Evolutionary conservation across 1,284 basidiomycete species (phyloP), one percentile per base, ranked within the genome.

Genomic region (Marasmius fiardii): DNA sequence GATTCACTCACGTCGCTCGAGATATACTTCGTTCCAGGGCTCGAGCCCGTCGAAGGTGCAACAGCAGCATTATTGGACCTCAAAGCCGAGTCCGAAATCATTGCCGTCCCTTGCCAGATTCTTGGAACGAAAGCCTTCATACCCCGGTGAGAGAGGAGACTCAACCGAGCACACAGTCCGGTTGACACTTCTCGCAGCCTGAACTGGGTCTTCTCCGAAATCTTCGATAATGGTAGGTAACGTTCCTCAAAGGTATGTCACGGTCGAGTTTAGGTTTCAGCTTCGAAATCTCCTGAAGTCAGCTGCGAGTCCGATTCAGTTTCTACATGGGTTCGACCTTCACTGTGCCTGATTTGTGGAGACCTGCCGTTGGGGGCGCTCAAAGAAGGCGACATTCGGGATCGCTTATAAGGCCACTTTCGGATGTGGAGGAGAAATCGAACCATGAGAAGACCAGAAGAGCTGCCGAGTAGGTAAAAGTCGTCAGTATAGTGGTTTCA

Each of bases 401-500:
- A 58, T 33, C 51, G 48, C 21, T 48, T 52, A 12, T 43, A 20
- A 33, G 66, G 61, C 64, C 65, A 69, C 47, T 60, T 53, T 18
- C 71, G 66, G 28, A 71, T 57, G 58, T 68, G 63, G 7, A 72
- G 62, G 37, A 72, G 63, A 59, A 71, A 69, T 33, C 71, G 67
- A 14, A 68, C 69, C 3, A 68, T 67, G 45, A 71, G 64, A 5
- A 61, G 57, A 7, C 65, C 74, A 8, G 75, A 76, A 24, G 71
- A 51, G 3, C 68, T 70, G 58, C 1, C n/a, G n/a, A n/a, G n/a
- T n/a, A n/a, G n/a, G n/a, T n/a, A n/a, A n/a, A n/a, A n/a, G n/a
- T n/a, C n/a, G n/a, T n/a, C n/a, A n/a, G n/a, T n/a, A n/a, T n/a
- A n/a, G n/a, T n/a, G n/a, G n/a, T n/a, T n/a, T n/a, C n/a, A n/a